Conservation (phyloP, 176 grass and related monocot species). For the Oryza officinalis region DNA sequence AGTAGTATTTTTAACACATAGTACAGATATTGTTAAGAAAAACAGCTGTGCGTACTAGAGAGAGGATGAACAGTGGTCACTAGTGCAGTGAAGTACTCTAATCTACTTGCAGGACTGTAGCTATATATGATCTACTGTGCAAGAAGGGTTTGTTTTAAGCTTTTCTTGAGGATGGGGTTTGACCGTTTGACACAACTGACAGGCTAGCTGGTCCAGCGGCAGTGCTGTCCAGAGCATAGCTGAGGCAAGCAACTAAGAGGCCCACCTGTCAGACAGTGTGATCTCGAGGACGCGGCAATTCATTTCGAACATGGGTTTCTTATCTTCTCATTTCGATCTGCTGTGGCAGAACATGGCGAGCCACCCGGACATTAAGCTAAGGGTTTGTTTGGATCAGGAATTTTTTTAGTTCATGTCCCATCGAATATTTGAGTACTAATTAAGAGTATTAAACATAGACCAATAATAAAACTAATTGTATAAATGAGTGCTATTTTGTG, state of each 20-base stretch:
- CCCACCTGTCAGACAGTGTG: neutral
- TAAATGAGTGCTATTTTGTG: too few species aligned
- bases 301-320: neutral
- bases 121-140: neutral
- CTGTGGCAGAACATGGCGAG: conserved; percentile 25
- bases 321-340: neutral
- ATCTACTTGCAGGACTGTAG: neutral
- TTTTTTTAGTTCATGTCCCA: too few species aligned
- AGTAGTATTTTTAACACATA: neutral
- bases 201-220: neutral
- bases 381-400: too few species aligned
- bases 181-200: neutral
- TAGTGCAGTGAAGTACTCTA: neutral
- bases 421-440: too few species aligned
- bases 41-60: conserved; percentile 19
- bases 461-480: too few species aligned
- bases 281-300: neutral
- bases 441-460: too few species aligned
- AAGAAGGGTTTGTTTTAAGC: neutral
- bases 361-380: neutral
- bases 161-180: neutral
- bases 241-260: neutral
- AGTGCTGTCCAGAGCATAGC: neutral
- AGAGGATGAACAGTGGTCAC: neutral
- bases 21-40: neutral